Evolutionary conservation across 2,329 filamentous ascomycete species (phyloP).

Genomic region (Alternaria sp.): DNA sequence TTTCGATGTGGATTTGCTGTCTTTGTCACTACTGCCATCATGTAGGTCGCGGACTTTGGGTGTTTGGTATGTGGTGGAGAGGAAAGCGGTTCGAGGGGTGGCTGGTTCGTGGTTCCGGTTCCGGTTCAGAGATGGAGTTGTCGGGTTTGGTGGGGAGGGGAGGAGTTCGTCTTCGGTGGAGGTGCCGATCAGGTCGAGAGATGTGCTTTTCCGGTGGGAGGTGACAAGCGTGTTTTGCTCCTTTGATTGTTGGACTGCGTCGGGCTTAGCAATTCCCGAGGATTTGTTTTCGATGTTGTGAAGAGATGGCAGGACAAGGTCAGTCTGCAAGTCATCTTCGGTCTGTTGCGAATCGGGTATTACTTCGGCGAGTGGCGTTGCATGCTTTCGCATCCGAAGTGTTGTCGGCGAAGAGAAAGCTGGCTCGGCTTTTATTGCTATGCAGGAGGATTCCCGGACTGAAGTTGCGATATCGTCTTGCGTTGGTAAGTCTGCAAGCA

Average conservation of each 20-base stretch:
- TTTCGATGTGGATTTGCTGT: constrained; percentile 12
- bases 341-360: background rate
- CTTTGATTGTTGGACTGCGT: fast-evolving
- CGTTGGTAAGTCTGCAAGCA: constrained; percentile 14
- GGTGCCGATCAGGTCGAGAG: constrained; percentile 9
- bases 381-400: background rate
- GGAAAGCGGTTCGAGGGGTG: constrained; percentile 18
- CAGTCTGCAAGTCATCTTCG: fast-evolving
- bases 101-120: constrained; percentile 31
- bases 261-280: background rate
- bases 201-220: background rate
- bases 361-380: background rate
- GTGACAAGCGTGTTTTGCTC: background rate
- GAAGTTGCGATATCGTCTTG: background rate
- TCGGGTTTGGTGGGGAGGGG: background rate
- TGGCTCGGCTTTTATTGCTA: constrained; percentile 12
- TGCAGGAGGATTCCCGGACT: background rate
- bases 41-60: constrained; percentile 14
- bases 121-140: constrained; percentile 17
- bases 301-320: background rate
- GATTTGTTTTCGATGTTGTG: fast-evolving
- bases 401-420: background rate
- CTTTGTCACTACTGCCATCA: background rate
- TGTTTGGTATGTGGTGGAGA: constrained; percentile 22
- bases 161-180: constrained; percentile 1